Evolutionary conservation across 208 protist species (phyloP).

Genomic region (Porcisia hertigi): DNA sequence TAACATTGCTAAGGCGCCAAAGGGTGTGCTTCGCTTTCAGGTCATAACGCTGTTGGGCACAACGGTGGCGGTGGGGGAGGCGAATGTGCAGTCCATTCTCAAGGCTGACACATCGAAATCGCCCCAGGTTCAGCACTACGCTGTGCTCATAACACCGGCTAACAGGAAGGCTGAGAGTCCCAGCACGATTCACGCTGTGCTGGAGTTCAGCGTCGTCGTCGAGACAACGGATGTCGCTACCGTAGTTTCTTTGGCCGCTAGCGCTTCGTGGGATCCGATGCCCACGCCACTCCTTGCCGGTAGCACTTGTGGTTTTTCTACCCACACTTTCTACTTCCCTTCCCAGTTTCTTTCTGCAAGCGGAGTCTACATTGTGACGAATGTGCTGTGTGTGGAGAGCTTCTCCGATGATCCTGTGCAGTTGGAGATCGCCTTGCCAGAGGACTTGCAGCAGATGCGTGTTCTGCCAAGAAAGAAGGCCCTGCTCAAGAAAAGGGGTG

Average conservation of each 20-base stretch:
- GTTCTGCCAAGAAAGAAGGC: slow-evolving; percentile 27
- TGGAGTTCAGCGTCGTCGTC: slow-evolving; percentile 44
- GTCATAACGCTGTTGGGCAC: slow-evolving; percentile 27
- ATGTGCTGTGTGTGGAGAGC: slow-evolving; percentile 66
- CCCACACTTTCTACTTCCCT: slow-evolving; percentile 57
- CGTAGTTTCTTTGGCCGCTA: slow-evolving; percentile 13
- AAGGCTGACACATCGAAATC: slow-evolving; percentile 5
- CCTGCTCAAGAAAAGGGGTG: slow-evolving; percentile 21
- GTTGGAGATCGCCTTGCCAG: slow-evolving; percentile 47
- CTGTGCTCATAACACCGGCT: slow-evolving; percentile 20
- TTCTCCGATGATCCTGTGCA: slow-evolving; percentile 31
- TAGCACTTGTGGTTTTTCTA: slow-evolving; percentile 37
- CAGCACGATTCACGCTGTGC: slow-evolving; percentile 36
- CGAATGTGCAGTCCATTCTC: slow-evolving; percentile 22
- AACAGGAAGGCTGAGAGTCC: slow-evolving; percentile 15
- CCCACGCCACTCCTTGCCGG: slow-evolving; percentile 14
- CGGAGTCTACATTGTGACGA: slow-evolving; percentile 65
- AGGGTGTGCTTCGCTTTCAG: slow-evolving; percentile 23
- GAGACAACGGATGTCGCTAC: slow-evolving; percentile 19
- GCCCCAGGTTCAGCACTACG: slow-evolving; percentile 38
- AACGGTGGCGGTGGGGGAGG: slow-evolving; percentile 22
- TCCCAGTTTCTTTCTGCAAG: slow-evolving; percentile 42
- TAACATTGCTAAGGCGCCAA: slow-evolving; percentile 19
- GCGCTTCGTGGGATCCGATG: slow-evolving; percentile 11
- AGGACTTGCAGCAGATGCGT: slow-evolving; percentile 17